Percentiles rank a stretch among this genome's conserved stretches.
Conservation (phyloP, 2,329 filamentous ascomycete genomes). For the Eurotiales sp. region DNA sequence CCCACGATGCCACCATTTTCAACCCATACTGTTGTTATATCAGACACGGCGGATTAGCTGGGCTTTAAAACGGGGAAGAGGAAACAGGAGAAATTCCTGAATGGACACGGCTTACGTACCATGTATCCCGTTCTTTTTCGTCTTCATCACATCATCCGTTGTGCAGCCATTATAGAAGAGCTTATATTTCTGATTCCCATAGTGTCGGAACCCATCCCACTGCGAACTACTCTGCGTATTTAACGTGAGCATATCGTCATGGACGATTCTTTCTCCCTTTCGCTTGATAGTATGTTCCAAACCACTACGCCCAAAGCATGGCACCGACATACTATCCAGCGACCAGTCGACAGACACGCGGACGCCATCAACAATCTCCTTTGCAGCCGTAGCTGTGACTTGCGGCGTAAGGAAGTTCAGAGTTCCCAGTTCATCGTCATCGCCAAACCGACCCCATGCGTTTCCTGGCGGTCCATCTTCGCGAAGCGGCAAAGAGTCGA, state of each 20-base stretch:
- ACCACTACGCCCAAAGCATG: background rate
- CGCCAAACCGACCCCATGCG: constrained; percentile 55
- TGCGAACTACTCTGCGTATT: constrained; percentile 47
- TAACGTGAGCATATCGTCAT: constrained; percentile 20
- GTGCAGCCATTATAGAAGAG: constrained; percentile 36
- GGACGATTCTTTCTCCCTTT: background rate
- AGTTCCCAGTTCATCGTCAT: constrained; percentile 50
- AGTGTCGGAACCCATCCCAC: constrained; percentile 46
- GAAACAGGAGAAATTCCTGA: no score
- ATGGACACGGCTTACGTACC: no score
- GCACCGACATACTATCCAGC: background rate
- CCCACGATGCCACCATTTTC: constrained; percentile 24
- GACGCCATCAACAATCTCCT: constrained; percentile 38
- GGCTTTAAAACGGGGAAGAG: no score
- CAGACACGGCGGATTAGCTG: no score
- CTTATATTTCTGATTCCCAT: constrained; percentile 28
- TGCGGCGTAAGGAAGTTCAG: constrained; percentile 51
- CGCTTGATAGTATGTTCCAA: background rate
- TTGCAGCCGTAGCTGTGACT: constrained; percentile 39
- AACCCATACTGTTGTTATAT: constrained; percentile 26
- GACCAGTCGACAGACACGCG: constrained; percentile 19
- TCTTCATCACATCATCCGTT: constrained; percentile 31
- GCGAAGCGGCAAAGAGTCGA: background rate
- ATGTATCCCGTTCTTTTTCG: constrained; percentile 37
- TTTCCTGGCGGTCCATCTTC: constrained; percentile 47